Percentiles rank a stretch among this genome's conserved stretches.
Evolutionary conservation across 768 basidiomycete species (phyloP).

Genomic region (Cystoderma amianthinum): DNA sequence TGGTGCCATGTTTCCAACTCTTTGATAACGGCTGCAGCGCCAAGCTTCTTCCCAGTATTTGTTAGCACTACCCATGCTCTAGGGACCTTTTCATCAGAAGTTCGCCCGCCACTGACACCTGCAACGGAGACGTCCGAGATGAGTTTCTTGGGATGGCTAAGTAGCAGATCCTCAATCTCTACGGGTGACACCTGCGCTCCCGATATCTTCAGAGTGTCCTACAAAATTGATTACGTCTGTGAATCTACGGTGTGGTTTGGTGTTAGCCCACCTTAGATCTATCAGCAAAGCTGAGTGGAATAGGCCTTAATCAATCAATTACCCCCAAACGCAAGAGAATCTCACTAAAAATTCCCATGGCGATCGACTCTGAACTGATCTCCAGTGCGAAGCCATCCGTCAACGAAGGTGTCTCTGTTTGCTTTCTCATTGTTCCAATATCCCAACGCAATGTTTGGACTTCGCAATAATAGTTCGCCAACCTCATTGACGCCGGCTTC

Average conservation of each 20-base stretch:
- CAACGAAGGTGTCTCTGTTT: constrained; percentile 56
- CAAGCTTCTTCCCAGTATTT: constrained; percentile 40
- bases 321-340: constrained; percentile 3
- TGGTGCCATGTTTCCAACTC: constrained; percentile 56
- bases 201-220: constrained; percentile 79
- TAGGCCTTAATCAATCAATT: neutral
- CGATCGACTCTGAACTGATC: constrained; percentile 60
- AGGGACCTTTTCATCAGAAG: constrained; percentile 66
- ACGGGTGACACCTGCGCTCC: constrained; percentile 76
- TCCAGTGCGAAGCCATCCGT: constrained; percentile 73
- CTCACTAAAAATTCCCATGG: constrained; percentile 61
- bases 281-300: constrained; percentile 53
- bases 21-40: constrained; percentile 29
- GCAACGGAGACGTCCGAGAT: constrained; percentile 65
- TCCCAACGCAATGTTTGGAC: constrained; percentile 50
- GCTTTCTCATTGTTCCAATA: constrained; percentile 49
- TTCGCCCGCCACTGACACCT: constrained; percentile 66
- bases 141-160: constrained; percentile 52
- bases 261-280: constrained; percentile 52
- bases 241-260: neutral
- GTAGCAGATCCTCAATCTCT: constrained; percentile 66
- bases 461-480: constrained; percentile 59
- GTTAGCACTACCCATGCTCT: constrained; percentile 76
- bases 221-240: neutral
- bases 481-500: constrained; percentile 49